Base-by-base conservation (phyloP, 331 rosid genomes). In the Acacia concinna region DNA sequence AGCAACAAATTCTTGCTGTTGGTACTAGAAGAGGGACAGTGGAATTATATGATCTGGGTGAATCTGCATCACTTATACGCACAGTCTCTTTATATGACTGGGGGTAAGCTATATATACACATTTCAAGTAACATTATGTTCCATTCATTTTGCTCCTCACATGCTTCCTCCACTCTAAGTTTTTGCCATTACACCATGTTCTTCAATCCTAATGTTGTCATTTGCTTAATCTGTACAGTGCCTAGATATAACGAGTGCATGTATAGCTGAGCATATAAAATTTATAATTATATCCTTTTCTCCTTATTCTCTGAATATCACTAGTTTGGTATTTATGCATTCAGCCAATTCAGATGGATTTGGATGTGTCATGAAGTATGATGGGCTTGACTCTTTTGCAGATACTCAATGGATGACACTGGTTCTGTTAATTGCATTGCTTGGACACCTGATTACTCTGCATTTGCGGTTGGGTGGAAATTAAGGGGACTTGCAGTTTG, bases 381-480 rank as follows among this genome's bases (percentile, higher is more conserved):
- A 46, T 68, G 56, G 63, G 30, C 75, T 25, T 70, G 74, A 32
- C 69, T 88, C 62, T 81, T 47, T 79, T 88, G 86, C 97, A 93
- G 99, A 87, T 91, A 93, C 75, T 90, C 99, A 66, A 79, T 88
- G 90, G 99, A 95, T 68, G 99, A 95, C 75, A 93, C 98, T 71
- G 99, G 99, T 47, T 82, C 92, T 80, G 99, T 95, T 72, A 86
- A 91, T 84, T 93, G 93, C 87, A 91, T 95, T 88, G 87, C 91
- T 15, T 93, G 99, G 99, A 95, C 99, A 43, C 97, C 99, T 57
- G 99, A 95, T 87, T 90, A 95, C 84, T 88, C 99, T 71, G 96
- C 97, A 81, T 95, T 95, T 91, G 97, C 94, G 37, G 97, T 95
- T 77, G 99, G 99, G 77, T 95, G 99, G 97, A 95, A 90, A 79